phyloP scores from a whole-genome alignment of 2,329 filamentous ascomycete species.

The Aspergillus arachidicola region DNA sequence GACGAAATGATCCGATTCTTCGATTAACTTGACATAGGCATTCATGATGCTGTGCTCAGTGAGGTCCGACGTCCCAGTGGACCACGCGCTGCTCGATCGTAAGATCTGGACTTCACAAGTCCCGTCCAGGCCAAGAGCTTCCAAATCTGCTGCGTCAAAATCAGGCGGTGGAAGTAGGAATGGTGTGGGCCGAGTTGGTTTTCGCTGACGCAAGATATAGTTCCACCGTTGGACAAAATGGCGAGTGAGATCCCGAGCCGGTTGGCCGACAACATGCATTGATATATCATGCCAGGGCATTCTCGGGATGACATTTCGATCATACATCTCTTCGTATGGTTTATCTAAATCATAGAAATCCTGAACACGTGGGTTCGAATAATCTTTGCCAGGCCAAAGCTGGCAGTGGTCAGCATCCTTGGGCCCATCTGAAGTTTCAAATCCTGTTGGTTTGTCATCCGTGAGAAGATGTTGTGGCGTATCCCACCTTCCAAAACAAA shows the following conservation, averaged over 20 bases:
- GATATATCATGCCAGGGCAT: constrained; percentile 99
- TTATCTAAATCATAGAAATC: constrained; percentile 93
- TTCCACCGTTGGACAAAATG: constrained; percentile 99
- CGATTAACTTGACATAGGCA: constrained; percentile 91
- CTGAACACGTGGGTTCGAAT: constrained; percentile 92
- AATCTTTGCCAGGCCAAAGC: constrained; percentile 96
- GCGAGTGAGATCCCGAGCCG: constrained; percentile 86
- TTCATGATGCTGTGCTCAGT: constrained; percentile 95
- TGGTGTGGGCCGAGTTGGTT: constrained; percentile 88
- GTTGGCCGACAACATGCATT: constrained; percentile 97
- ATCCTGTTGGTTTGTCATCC: constrained; percentile 93
- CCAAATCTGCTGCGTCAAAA: constrained; percentile 81
- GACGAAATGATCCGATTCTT: constrained; percentile 93
- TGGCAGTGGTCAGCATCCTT: constrained; percentile 92
- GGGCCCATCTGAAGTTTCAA: constrained; percentile 74
- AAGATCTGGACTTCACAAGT: constrained; percentile 97
- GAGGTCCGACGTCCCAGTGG: constrained; percentile 78
- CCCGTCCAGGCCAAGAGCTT: constrained; percentile 83
- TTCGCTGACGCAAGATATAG: constrained; percentile 88
- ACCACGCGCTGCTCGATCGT: constrained; percentile 89
- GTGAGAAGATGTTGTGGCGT: constrained; percentile 88
- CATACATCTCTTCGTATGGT: constrained; percentile 98
- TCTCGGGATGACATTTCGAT: constrained; percentile 80
- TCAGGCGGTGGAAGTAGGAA: constrained; percentile 93
- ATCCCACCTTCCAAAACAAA: constrained; percentile 97